These are phyloP conservation scores for Coniosporium tulheliwenetii DNA, from an alignment of 2,329 filamentous ascomycete species.

Conservation along the genomic window DNA sequence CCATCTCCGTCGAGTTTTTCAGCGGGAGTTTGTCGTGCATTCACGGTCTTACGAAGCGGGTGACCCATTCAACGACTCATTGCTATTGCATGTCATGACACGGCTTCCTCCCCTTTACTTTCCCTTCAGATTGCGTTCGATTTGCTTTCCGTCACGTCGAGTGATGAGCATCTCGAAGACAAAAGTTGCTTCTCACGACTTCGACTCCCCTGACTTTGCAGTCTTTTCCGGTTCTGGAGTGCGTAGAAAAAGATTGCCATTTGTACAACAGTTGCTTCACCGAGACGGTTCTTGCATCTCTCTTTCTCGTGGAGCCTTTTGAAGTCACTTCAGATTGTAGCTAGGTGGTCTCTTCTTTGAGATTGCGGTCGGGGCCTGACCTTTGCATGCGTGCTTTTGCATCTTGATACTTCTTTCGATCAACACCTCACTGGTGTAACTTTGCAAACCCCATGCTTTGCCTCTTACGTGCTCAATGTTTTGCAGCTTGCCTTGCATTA, in stretches of 20 bases:
- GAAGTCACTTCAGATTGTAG: constrained; percentile 11
- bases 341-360: constrained; percentile 9
- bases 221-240: not conserved
- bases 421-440: too few relatives aligned
- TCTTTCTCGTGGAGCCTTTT: not conserved
- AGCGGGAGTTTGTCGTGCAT: constrained; percentile 4
- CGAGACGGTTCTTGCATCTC: not conserved
- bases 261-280: not conserved
- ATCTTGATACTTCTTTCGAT: too few relatives aligned
- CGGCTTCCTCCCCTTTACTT: constrained; percentile 8
- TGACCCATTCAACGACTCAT: constrained; percentile 17
- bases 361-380: too few relatives aligned
- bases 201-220: not conserved
- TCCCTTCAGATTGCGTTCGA: not conserved
- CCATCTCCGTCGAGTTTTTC: constrained; percentile 9
- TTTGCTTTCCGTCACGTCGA: not conserved
- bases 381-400: too few relatives aligned
- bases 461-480: too few relatives aligned
- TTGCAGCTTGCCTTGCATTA: too few relatives aligned
- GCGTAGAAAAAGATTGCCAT: not conserved
- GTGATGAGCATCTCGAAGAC: not conserved
- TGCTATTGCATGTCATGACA: constrained; percentile 17
- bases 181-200: constrained; percentile 16
- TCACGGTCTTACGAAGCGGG: constrained; percentile 11
- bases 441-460: too few relatives aligned